Conservation (phyloP, 306 rosid species). For the Biancaea sappan region DNA sequence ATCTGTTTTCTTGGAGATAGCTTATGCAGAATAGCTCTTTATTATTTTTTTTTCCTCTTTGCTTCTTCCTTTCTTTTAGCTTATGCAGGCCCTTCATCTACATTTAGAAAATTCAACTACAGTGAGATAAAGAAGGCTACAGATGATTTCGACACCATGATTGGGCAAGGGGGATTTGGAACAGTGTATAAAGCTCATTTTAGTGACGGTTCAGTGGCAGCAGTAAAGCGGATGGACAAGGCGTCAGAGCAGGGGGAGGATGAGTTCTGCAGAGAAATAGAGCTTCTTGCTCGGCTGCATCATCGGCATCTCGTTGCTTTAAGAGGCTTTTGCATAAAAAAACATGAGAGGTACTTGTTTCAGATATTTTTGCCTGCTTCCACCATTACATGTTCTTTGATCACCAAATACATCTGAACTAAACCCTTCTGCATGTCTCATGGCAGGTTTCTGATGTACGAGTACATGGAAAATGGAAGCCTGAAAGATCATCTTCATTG, state of each 20-base stretch:
- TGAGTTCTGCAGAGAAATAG: constrained; percentile 90
- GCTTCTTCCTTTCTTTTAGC: constrained; percentile 15
- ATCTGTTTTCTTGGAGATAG: constrained; percentile 28
- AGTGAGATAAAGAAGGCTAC: constrained; percentile 96
- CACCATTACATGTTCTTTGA: constrained; percentile 41
- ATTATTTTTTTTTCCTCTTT: constrained; percentile 9
- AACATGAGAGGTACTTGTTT: constrained; percentile 74
- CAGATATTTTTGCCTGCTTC: constrained; percentile 29
- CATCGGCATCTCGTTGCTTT: constrained; percentile 96
- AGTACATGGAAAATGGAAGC: constrained; percentile 98
- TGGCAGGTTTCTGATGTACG: constrained; percentile 90
- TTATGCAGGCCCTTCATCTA: constrained; percentile 72
- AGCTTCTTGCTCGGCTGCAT: constrained; percentile 91
- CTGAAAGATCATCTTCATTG: constrained; percentile 97
- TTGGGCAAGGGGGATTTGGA: constrained; percentile 98
- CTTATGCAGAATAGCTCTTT: constrained; percentile 10
- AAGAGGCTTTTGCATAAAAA: constrained; percentile 79
- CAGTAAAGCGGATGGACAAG: constrained; percentile 87
- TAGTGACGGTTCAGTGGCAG: constrained; percentile 72
- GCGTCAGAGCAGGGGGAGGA: constrained; percentile 86
- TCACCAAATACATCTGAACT: constrained; percentile 28
- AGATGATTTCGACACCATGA: constrained; percentile 64
- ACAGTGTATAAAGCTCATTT: constrained; percentile 88
- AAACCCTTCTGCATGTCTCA: constrained; percentile 37
- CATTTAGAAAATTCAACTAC: constrained; percentile 80